A percentile compares a stretch with the other conserved stretches of the same genome.
Evolutionary conservation across 1,284 basidiomycete genomes (phyloP).

Genomic region (Malassezia restricta): DNA sequence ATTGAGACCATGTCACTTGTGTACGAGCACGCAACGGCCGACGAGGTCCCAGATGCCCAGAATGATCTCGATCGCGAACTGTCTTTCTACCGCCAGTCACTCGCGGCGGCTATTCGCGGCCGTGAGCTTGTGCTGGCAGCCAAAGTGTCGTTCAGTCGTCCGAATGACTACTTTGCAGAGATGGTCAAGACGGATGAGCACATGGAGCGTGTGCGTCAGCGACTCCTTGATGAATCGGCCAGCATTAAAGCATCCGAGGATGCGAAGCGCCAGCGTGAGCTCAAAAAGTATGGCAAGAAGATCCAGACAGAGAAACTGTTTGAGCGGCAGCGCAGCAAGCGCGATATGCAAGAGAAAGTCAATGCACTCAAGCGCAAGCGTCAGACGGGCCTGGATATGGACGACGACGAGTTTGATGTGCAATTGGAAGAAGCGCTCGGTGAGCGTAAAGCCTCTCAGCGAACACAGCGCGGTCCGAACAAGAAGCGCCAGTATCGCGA

Average conservation of each 20-base stretch:
- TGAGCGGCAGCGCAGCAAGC: conserved; percentile 63
- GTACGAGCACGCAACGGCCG: conserved; percentile 23
- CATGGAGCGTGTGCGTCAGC: conserved; percentile 90
- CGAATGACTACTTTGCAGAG: conserved; percentile 90
- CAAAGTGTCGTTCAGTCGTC: conserved; percentile 74
- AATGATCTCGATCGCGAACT: conserved; percentile 88
- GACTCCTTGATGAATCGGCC: conserved; percentile 75
- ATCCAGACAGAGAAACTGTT: conserved; percentile 76
- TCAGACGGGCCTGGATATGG: conserved; percentile 52
- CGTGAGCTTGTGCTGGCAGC: conserved; percentile 63
- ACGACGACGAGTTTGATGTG: conserved; percentile 63
- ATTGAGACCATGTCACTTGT: conserved; percentile 39
- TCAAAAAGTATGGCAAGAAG: conserved; percentile 97
- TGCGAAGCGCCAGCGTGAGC: conserved; percentile 78
- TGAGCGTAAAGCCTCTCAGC: conserved; percentile 12
- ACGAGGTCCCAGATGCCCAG: conserved; percentile 56
- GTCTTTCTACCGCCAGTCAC: conserved; percentile 93
- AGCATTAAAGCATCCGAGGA: conserved; percentile 83
- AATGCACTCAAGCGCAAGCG: conserved; percentile 54
- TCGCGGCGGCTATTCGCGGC: conserved; percentile 66
- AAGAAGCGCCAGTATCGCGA: conserved; percentile 36
- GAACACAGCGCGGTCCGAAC: conserved; percentile 17
- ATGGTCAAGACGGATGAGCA: conserved; percentile 97
- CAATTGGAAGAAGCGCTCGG: conserved; percentile 53
- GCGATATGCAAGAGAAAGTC: conserved; percentile 58